These are phyloP conservation scores for Pleurotus salmoneostramineus DNA, from an alignment of 768 basidiomycete genomes.

Conservation along the genomic window DNA sequence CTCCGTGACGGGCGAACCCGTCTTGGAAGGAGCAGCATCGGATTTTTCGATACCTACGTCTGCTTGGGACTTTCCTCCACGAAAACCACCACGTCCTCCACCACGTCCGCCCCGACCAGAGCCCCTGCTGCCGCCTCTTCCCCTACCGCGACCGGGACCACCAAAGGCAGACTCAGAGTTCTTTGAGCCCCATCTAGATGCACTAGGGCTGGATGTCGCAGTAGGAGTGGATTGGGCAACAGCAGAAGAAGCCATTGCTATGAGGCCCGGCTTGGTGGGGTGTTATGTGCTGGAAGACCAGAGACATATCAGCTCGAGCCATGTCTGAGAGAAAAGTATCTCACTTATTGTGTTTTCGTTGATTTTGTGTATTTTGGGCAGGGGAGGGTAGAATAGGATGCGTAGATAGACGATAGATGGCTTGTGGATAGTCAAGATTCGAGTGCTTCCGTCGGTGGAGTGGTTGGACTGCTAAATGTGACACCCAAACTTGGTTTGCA, in stretches of 20 bases:
- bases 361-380: no score
- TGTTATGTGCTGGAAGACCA: not conserved
- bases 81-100: constrained; percentile 25
- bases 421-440: not conserved
- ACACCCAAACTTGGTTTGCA: not conserved
- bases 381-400: no score
- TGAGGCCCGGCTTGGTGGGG: not conserved
- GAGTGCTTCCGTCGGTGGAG: not conserved
- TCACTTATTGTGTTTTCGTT: not conserved
- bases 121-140: constrained; percentile 28
- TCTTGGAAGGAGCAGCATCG: constrained; percentile 11
- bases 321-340: not conserved
- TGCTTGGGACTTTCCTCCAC: constrained; percentile 22
- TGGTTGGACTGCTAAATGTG: not conserved
- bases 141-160: constrained; percentile 32
- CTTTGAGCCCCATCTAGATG: constrained; percentile 40
- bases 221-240: constrained; percentile 15
- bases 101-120: constrained; percentile 31
- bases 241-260: constrained; percentile 10
- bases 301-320: not conserved
- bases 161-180: constrained; percentile 42
- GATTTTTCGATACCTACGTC: constrained; percentile 15
- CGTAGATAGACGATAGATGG: not conserved
- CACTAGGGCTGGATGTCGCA: constrained; percentile 25
- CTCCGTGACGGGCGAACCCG: constrained; percentile 16